phyloP scores from a whole-genome alignment of 129 eudicot genomes.

The Tanacetum coccineum region DNA sequence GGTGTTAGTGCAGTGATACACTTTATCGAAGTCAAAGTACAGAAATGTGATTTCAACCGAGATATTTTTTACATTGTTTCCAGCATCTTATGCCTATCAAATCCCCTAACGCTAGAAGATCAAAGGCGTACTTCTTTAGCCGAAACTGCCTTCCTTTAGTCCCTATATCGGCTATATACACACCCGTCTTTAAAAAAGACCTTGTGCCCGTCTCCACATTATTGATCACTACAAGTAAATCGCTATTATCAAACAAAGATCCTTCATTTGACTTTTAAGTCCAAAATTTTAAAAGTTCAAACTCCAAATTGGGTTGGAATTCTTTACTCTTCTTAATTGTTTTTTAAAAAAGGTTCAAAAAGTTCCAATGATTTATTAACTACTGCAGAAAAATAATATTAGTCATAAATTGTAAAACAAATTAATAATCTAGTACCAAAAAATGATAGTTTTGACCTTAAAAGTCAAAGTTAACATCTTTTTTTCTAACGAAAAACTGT shows the following conservation, averaged over 20 bases:
- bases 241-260: not conserved
- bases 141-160: constrained; percentile 56
- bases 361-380: not conserved
- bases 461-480: constrained; percentile 12
- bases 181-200: constrained; percentile 61
- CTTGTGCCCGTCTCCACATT: constrained; percentile 83
- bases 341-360: not conserved
- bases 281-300: not conserved
- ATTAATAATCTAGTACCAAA: not conserved
- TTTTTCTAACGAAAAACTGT: not conserved
- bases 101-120: constrained; percentile 80
- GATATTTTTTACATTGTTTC: constrained; percentile 62
- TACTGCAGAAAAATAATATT: too few species aligned
- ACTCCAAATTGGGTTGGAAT: not conserved
- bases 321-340: not conserved
- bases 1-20: constrained; percentile 63
- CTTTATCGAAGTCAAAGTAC: constrained; percentile 86
- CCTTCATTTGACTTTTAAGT: not conserved
- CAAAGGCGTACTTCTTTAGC: constrained; percentile 69
- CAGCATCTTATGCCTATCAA: constrained; percentile 69
- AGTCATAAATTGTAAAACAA: too few species aligned
- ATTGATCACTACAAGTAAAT: constrained; percentile 45
- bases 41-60: constrained; percentile 64
- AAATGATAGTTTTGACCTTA: not conserved
- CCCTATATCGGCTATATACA: constrained; percentile 78